phyloP scores from a whole-genome alignment of 2,329 filamentous ascomycete species.

The Trichoderma hamatum region DNA sequence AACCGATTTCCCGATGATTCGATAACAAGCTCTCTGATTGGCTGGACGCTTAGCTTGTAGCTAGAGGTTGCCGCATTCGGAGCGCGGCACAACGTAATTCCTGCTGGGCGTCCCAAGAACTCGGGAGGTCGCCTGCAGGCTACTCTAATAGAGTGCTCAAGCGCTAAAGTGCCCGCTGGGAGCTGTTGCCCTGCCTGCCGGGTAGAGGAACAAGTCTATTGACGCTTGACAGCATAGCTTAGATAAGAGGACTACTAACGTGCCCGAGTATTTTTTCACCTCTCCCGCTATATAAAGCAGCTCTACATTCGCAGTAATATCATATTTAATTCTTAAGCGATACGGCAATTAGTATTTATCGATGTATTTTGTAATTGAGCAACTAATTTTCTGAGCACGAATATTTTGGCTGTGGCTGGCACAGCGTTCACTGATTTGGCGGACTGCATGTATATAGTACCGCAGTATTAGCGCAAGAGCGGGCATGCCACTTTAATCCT shows the following conservation, averaged over 20 bases:
- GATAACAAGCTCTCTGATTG: conserved; percentile 30
- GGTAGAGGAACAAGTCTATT: background rate
- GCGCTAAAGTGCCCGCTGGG: background rate
- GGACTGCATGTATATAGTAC: background rate
- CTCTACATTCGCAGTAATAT: too few relatives aligned
- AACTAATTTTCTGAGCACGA: background rate
- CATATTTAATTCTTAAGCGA: too few relatives aligned
- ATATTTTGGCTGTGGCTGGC: background rate
- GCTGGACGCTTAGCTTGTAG: conserved; percentile 14
- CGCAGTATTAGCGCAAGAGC: background rate
- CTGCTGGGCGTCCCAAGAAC: background rate
- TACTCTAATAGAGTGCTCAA: background rate
- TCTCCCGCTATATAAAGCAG: too few relatives aligned
- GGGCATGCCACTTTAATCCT: conserved; percentile 9
- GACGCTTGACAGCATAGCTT: background rate
- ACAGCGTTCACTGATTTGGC: background rate
- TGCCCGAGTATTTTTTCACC: too few relatives aligned
- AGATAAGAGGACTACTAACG: background rate
- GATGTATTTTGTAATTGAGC: background rate
- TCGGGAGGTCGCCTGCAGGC: conserved; percentile 1
- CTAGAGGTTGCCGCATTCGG: background rate
- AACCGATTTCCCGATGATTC: conserved; percentile 13
- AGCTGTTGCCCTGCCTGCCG: background rate
- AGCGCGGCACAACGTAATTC: conserved; percentile 29
- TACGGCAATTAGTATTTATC: background rate